Conservation (phyloP, 345 rosid genomes). For the Camelina hispida region DNA sequence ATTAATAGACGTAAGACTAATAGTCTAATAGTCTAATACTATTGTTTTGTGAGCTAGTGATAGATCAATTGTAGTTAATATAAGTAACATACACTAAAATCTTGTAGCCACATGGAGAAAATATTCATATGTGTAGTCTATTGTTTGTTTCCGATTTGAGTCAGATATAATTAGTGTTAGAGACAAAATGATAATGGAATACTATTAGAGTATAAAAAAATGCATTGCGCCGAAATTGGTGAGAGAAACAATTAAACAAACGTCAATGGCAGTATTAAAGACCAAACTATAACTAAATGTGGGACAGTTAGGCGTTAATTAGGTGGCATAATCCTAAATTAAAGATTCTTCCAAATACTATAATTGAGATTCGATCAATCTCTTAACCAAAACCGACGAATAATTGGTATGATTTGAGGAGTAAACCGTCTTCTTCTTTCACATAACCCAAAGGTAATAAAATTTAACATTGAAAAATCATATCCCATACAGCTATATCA, state of each 20-base stretch:
- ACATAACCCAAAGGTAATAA: background rate
- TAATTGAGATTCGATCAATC: slow-evolving; percentile 30
- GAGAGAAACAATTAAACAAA: slow-evolving; percentile 22
- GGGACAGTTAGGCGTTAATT: slow-evolving; percentile 45
- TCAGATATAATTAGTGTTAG: slow-evolving; percentile 12
- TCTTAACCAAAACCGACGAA: slow-evolving; percentile 28
- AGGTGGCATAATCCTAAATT: slow-evolving; percentile 34
- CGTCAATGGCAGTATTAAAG: slow-evolving; percentile 23
- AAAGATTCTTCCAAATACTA: slow-evolving; percentile 15
- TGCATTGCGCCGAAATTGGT: slow-evolving; percentile 29
- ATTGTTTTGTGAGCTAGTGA: background rate
- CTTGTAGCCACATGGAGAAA: slow-evolving; percentile 33
- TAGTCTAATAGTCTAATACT: background rate
- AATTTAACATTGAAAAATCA: background rate
- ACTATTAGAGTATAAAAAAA: background rate
- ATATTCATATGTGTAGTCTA: slow-evolving; percentile 34
- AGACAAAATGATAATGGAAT: background rate
- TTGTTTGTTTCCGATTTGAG: slow-evolving; percentile 8
- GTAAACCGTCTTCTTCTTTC: background rate
- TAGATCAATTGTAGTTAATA: slow-evolving; percentile 8
- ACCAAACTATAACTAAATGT: slow-evolving; percentile 40
- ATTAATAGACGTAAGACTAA: background rate
- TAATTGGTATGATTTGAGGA: slow-evolving; percentile 42
- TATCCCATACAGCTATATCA: slow-evolving; percentile 22
- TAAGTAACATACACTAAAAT: slow-evolving; percentile 11